These are phyloP conservation scores for Gaertneriomyces semiglobifer DNA, from an alignment of 192 early-diverging fungal genomes.

Conservation along the genomic window DNA sequence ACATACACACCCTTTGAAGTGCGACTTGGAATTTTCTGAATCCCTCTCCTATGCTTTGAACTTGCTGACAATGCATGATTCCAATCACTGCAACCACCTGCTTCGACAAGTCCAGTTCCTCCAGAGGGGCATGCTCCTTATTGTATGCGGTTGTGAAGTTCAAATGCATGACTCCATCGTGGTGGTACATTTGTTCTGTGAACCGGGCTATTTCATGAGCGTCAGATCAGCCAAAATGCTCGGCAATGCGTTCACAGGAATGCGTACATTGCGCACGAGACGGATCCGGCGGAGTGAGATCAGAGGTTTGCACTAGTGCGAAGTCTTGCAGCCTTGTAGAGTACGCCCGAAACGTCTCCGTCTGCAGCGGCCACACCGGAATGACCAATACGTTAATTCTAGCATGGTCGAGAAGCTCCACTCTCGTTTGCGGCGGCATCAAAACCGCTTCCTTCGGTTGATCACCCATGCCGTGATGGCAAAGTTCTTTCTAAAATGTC, in stretches of 20 bases:
- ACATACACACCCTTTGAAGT: constrained; percentile 51
- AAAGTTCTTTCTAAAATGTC: no score
- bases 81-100: constrained; percentile 79
- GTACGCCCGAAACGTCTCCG: constrained; percentile 60
- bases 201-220: constrained; percentile 28
- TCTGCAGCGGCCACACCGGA: constrained; percentile 63
- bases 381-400: constrained; percentile 68
- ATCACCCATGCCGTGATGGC: no score
- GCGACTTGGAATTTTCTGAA: constrained; percentile 58
- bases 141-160: constrained; percentile 69
- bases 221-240: neutral
- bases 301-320: constrained; percentile 59
- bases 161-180: constrained; percentile 68
- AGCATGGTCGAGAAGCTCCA: constrained; percentile 33
- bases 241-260: constrained; percentile 13
- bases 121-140: constrained; percentile 64
- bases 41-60: constrained; percentile 56
- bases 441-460: neutral
- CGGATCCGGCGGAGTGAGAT: constrained; percentile 64
- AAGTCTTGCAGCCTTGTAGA: constrained; percentile 65
- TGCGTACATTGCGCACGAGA: constrained; percentile 37
- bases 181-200: constrained; percentile 40
- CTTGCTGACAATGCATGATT: constrained; percentile 73
- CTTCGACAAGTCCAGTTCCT: constrained; percentile 71
- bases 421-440: neutral